Percentiles rank a stretch among this genome's conserved stretches.
Evolutionary conservation across 179 eudicot species (phyloP).

Genomic region (Dionaea muscipula): DNA sequence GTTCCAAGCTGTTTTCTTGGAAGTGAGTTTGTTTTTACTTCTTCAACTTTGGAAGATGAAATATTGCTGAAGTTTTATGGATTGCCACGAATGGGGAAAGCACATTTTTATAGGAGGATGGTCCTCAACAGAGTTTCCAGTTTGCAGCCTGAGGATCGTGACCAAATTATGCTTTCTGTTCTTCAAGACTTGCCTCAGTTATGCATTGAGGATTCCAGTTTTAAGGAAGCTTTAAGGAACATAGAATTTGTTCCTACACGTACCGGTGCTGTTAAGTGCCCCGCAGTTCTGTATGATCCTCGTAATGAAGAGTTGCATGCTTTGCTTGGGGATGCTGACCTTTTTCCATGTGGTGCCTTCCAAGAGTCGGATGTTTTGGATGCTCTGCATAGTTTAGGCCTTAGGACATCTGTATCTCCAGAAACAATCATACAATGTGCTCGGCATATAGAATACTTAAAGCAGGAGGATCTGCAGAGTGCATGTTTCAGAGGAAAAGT

Average conservation of each 20-base stretch:
- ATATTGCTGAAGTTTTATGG: constrained; percentile 58
- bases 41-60: constrained; percentile 60
- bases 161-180: constrained; percentile 68
- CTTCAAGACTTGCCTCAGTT: constrained; percentile 78
- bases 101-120: constrained; percentile 50
- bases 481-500: constrained; percentile 73
- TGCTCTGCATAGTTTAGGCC: constrained; percentile 77
- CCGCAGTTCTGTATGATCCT: constrained; percentile 72
- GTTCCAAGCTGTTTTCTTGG: constrained; percentile 56
- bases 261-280: constrained; percentile 54
- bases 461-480: constrained; percentile 52
- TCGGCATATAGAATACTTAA: constrained; percentile 51
- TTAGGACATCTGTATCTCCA: constrained; percentile 62
- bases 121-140: constrained; percentile 48
- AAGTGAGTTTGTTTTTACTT: constrained; percentile 48
- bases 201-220: constrained; percentile 68
- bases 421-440: constrained; percentile 87
- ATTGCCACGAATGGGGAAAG: constrained; percentile 72
- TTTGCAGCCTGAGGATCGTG: constrained; percentile 63
- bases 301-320: constrained; percentile 85
- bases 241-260: constrained; percentile 72
- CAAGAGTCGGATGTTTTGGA: constrained; percentile 59
- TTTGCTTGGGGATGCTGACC: constrained; percentile 76
- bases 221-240: constrained; percentile 58
- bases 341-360: constrained; percentile 66